A percentile compares a stretch with the other conserved stretches of the same genome.
phyloP scores from a whole-genome alignment of 495 filamentous ascomycete species.

The Penicillium atrosanguineum region DNA sequence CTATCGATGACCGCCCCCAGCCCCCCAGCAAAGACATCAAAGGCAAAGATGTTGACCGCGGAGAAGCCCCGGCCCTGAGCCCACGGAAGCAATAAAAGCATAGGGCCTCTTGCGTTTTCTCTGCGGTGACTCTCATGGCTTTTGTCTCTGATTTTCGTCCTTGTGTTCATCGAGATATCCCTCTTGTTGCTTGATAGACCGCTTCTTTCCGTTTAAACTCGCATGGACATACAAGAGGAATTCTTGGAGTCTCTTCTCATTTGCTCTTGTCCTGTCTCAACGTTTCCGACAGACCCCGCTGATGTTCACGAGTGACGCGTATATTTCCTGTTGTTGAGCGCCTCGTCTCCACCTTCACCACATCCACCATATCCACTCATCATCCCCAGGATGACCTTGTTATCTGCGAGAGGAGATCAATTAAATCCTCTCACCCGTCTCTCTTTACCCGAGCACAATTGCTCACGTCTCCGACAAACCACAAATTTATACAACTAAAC shows the following conservation, averaged over 20 bases:
- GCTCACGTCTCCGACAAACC: conserved; percentile 9
- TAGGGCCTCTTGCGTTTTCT: background rate
- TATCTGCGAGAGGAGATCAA: background rate
- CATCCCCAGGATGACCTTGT: background rate
- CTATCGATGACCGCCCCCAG: conserved; percentile 21
- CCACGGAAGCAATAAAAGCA: background rate
- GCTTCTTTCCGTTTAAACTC: background rate
- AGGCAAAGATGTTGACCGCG: conserved; percentile 24
- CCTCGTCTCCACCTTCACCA: conserved; percentile 9
- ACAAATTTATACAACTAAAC: background rate
- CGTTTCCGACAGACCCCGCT: conserved; percentile 22
- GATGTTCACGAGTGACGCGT: conserved; percentile 43
- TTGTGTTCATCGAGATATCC: conserved; percentile 25
- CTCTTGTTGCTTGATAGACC: conserved; percentile 28
- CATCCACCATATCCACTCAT: background rate
- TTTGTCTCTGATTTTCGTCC: conserved; percentile 19
- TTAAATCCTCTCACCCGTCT: background rate
- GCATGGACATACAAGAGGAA: background rate
- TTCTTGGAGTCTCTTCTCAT: conserved; percentile 17
- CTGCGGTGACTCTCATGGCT: conserved; percentile 6
- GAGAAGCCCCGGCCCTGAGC: background rate
- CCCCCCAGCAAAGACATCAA: conserved; percentile 17
- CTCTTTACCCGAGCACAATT: background rate
- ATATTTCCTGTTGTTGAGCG: conserved; percentile 24
- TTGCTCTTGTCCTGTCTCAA: conserved; percentile 4